Base-by-base conservation (phyloP, 106 monocot genomes). In the Posidonia australis region DNA sequence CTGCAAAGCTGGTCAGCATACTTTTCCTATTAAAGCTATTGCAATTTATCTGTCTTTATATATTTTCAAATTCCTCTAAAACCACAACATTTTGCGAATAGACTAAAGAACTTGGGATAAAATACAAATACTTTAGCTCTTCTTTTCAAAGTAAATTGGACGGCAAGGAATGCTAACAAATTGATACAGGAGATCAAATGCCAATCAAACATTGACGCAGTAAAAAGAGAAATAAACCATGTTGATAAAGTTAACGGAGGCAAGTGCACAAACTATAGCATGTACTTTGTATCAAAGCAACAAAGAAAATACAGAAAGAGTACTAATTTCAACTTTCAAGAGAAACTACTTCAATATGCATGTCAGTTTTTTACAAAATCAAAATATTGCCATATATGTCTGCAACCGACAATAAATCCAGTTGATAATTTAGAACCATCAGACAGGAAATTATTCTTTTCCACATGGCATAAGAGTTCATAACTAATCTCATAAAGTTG, bases 141-240 rank as follows among this genome's bases (percentile, higher is more conserved):
- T 78, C 30, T 82, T 54, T 82, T 70, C 46, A 67, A 51, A 67
- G 51, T 70, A 72, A 80, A 73, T 25, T 82, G 92, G 51, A 92
- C 74, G 24, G 65, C 62, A 43, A 92, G 69, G 69, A 81, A 88
- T 10, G 88, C 51, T 28, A 88, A 49, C 65, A 92, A 69, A 83
- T 92, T 72, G 58, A 84, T 43, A 26, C 88, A 80, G 72, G 92
- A 85, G 25, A 88, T 78, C 78, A 92, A 81, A 72, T 80, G 85
- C 85, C 92, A 92, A 54, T 79, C 76, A 44, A 80, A 70, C 16
- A 79, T 54, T 60, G 92, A 78, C 67, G 77, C 92, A 56, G 36
- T 13, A 76, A 71, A 58, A 58, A 57, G 64, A 22, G 44, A 13
- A 60, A n/a, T 1, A 31, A 58, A 36, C 36, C 10, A 14, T 51